Conservation (phyloP, 2,329 filamentous ascomycete genomes). For the Exophiala sp. region DNA sequence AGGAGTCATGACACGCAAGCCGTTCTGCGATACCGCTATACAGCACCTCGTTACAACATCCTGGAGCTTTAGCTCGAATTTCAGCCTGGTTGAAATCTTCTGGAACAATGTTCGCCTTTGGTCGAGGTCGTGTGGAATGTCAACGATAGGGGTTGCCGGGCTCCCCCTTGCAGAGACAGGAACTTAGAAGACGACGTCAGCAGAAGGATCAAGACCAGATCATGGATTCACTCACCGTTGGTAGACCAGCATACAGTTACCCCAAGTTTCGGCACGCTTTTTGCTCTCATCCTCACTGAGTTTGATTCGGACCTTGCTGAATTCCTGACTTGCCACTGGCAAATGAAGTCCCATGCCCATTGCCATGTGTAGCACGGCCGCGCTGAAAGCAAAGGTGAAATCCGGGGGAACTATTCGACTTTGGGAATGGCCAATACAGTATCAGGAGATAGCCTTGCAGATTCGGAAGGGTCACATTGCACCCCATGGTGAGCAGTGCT, state of each 20-base stretch:
- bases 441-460: conserved; percentile 37
- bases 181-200: conserved; percentile 25
- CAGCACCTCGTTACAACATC: conserved; percentile 36
- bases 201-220: background rate
- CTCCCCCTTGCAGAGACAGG: conserved; percentile 38
- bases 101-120: conserved; percentile 34
- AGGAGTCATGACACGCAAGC: conserved; percentile 35
- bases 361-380: conserved; percentile 38
- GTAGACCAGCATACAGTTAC: conserved; percentile 38
- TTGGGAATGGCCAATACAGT: conserved; percentile 40
- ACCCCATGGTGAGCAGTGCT: conserved; percentile 33
- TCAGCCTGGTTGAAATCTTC: conserved; percentile 33
- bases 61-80: conserved; percentile 37
- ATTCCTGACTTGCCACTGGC: conserved; percentile 40
- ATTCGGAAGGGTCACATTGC: conserved; percentile 32
- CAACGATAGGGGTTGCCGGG: conserved; percentile 32
- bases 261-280: conserved; percentile 38
- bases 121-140: conserved; percentile 35
- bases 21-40: conserved; percentile 35
- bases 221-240: conserved; percentile 34
- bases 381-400: conserved; percentile 35
- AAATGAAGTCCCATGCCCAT: conserved; percentile 42
- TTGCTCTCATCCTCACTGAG: conserved; percentile 35
- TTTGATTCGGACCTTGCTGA: conserved; percentile 34
- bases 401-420: conserved; percentile 33